Percentiles rank a stretch among this genome's conserved stretches.
Conservation (phyloP, 495 filamentous ascomycete species). For the Bryoglossum gracile region DNA sequence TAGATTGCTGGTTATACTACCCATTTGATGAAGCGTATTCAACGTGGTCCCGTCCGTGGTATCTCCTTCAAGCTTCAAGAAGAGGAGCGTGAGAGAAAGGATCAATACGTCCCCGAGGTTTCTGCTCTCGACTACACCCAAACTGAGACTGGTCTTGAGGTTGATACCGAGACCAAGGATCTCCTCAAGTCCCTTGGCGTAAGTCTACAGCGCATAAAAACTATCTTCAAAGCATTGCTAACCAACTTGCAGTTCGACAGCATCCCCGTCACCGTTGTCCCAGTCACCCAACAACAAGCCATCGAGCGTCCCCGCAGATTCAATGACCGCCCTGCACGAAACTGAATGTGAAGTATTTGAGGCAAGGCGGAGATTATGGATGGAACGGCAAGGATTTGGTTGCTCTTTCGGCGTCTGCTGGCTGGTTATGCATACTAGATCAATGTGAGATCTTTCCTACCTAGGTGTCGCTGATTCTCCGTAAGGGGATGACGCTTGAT, state of each 20-base stretch:
- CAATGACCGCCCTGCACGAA: slow-evolving; percentile 37
- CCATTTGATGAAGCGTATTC: slow-evolving; percentile 97
- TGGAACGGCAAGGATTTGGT: slow-evolving; percentile 32
- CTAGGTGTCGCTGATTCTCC: slow-evolving; percentile 87
- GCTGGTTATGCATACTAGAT: slow-evolving; percentile 43
- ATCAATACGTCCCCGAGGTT: slow-evolving; percentile 99
- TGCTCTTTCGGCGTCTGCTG: slow-evolving; percentile 42
- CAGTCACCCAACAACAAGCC: slow-evolving; percentile 80
- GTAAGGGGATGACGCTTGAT: slow-evolving; percentile 78
- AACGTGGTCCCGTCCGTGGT: slow-evolving; percentile 96
- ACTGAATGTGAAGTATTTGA: slow-evolving; percentile 26
- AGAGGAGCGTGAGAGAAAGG: slow-evolving; percentile 99
- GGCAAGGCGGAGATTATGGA: slow-evolving; percentile 10
- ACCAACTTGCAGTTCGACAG: slow-evolving; percentile 71
- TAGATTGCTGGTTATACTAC: slow-evolving; percentile 99
- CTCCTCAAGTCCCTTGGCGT: slow-evolving; percentile 96
- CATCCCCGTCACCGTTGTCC: slow-evolving; percentile 89
- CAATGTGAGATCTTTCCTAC: slow-evolving; percentile 57
- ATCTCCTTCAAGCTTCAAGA: slow-evolving; percentile 99
- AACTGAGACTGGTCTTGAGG: slow-evolving; percentile 87
- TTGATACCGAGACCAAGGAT: slow-evolving; percentile 96
- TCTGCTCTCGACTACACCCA: slow-evolving; percentile 96
- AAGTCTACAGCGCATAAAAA: slow-evolving; percentile 41
- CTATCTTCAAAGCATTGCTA: slow-evolving; percentile 10
- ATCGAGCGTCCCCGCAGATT: slow-evolving; percentile 54